These are phyloP conservation scores for Torulaspora microellipsoides DNA, from an alignment of 805 yeast genomes.

Conservation along the genomic window DNA sequence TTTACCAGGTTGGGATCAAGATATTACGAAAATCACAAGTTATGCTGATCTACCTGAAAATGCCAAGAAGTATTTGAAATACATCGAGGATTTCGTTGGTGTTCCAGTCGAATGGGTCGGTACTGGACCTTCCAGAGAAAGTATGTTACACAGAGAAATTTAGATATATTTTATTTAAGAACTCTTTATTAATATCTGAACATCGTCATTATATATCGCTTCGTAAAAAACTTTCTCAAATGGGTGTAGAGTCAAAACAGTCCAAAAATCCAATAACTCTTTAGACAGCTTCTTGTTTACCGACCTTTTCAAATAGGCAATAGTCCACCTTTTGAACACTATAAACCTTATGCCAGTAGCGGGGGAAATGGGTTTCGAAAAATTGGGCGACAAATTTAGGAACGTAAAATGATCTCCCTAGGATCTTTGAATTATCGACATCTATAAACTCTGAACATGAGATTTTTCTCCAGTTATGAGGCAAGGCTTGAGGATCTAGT, in stretches of 20 bases:
- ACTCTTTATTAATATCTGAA: not conserved
- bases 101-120: conserved; percentile 97
- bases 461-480: conserved; percentile 44
- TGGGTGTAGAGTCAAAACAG: not conserved
- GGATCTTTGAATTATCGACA: conserved; percentile 47
- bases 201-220: not conserved
- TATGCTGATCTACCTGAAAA: conserved; percentile 82
- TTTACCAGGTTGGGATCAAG: conserved; percentile 90
- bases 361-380: conserved; percentile 14
- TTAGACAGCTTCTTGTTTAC: not conserved
- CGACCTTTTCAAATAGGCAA: conserved; percentile 40
- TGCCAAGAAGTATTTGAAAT: conserved; percentile 79
- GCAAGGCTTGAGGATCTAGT: conserved; percentile 21
- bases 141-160: conserved; percentile 65
- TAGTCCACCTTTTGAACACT: conserved; percentile 46
- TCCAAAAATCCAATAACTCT: not conserved
- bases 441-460: conserved; percentile 49
- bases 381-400: conserved; percentile 39
- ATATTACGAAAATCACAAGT: conserved; percentile 64
- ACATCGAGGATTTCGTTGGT: conserved; percentile 75
- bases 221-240: too few relatives aligned
- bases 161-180: conserved; percentile 3
- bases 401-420: conserved; percentile 51
- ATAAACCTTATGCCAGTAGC: conserved; percentile 21
- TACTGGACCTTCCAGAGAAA: conserved; percentile 95